A percentile compares a stretch with the other conserved stretches of the same genome.
Conservation (phyloP, 192 early-diverging fungal species). For the Backusella sp. region DNA sequence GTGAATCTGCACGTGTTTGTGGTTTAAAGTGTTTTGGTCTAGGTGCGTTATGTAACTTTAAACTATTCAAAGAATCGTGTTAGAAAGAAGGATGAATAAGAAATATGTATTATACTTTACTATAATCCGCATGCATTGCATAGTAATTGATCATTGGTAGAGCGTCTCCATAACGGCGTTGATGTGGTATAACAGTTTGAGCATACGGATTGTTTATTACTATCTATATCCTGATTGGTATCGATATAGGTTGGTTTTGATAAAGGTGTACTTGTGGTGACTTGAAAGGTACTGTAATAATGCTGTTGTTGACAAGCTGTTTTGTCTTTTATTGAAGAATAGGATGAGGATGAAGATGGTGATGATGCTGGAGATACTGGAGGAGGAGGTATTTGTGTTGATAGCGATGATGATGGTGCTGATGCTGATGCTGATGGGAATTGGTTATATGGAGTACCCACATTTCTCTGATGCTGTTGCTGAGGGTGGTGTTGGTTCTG, state of each 20-base stretch:
- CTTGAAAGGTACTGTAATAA: constrained; percentile 1
- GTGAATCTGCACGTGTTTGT: constrained; percentile 37
- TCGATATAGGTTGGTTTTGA: not conserved
- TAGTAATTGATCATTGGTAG: constrained; percentile 77
- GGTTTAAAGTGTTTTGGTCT: constrained; percentile 80
- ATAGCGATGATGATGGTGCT: not conserved
- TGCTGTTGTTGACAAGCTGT: not conserved
- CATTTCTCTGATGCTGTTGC: not conserved
- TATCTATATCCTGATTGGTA: not conserved
- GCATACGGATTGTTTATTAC: constrained; percentile 31
- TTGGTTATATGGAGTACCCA: not conserved
- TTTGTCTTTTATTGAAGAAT: not conserved
- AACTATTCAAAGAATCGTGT: constrained; percentile 16
- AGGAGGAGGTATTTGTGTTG: not conserved
- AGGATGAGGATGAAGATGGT: not conserved
- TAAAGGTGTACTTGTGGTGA: not conserved
- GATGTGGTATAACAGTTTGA: constrained; percentile 77
- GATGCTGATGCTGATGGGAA: not conserved
- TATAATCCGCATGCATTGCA: constrained; percentile 99
- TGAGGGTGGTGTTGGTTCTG: not conserved
- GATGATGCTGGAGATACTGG: not conserved
- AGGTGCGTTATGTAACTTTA: constrained; percentile 82
- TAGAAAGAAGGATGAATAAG: not conserved
- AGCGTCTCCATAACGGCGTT: constrained; percentile 93
- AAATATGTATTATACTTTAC: constrained; percentile 34